Conservation (phyloP, 2,329 filamentous ascomycete species). For the Trichophyton rubrum region DNA sequence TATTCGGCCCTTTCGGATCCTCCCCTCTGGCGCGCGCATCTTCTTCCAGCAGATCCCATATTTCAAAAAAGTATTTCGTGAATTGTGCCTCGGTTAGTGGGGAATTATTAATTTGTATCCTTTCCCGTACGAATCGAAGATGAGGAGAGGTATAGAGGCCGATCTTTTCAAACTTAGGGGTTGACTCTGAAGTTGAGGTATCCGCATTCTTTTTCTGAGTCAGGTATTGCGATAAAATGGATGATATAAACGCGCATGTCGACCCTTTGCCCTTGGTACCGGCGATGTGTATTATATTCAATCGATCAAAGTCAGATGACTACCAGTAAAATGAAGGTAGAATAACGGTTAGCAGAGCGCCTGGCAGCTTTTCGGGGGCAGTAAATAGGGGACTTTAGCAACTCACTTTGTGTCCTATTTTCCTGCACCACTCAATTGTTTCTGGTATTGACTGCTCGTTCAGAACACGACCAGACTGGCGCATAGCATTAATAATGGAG, state of each 20-base stretch:
- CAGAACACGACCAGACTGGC: constrained; percentile 58
- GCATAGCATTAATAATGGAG: constrained; percentile 61
- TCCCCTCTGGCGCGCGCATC: constrained; percentile 41
- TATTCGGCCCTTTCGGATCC: constrained; percentile 39
- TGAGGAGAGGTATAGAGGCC: constrained; percentile 82
- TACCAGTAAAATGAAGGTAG: constrained; percentile 19
- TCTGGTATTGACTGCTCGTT: constrained; percentile 69
- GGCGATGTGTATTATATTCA: constrained; percentile 67
- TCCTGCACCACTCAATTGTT: constrained; percentile 63
- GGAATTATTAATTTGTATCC: constrained; percentile 65
- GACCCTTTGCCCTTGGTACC: constrained; percentile 94
- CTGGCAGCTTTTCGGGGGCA: background rate
- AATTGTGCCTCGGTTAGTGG: constrained; percentile 59
- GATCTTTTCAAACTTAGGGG: constrained; percentile 40
- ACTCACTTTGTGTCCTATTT: constrained; percentile 60
- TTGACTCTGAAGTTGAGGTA: constrained; percentile 18
- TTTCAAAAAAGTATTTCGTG: constrained; percentile 65
- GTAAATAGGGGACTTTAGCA: background rate
- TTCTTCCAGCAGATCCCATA: constrained; percentile 59
- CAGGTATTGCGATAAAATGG: constrained; percentile 56
- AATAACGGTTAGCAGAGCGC: background rate
- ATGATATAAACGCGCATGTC: constrained; percentile 70
- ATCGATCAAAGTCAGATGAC: constrained; percentile 48
- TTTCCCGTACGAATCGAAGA: constrained; percentile 68
- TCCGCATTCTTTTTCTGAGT: constrained; percentile 21